These are phyloP conservation scores for Panaeolus cyanescens DNA, from an alignment of 768 basidiomycete genomes.

Conservation along the genomic window DNA sequence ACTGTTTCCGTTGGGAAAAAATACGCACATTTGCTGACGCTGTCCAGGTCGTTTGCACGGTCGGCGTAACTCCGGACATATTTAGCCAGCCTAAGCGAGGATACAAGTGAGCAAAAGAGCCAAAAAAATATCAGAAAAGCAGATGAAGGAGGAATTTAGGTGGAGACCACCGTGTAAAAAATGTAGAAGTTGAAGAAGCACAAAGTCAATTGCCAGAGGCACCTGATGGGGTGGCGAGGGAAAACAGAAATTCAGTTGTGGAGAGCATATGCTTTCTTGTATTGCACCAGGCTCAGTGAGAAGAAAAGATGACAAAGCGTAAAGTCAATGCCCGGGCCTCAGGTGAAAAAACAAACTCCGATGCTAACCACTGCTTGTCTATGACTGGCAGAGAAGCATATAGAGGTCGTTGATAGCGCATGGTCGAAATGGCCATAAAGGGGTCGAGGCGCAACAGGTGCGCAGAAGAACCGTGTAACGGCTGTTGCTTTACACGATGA, in stretches of 20 bases:
- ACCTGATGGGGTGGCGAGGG: neutral
- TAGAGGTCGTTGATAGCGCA: neutral
- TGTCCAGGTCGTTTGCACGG: constrained; percentile 68
- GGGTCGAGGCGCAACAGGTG: neutral
- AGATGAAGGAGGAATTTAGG: constrained; percentile 3
- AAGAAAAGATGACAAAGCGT: neutral
- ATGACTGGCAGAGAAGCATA: neutral
- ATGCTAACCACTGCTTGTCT: neutral
- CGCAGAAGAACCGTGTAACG: neutral
- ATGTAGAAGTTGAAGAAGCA: neutral
- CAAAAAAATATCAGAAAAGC: neutral
- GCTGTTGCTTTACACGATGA: constrained; percentile 1
- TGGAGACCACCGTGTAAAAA: neutral
- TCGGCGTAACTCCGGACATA: constrained; percentile 78
- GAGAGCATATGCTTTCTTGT: neutral
- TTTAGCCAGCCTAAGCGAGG: constrained; percentile 47
- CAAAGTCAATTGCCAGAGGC: neutral
- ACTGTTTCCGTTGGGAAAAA: neutral
- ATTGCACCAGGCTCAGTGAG: neutral
- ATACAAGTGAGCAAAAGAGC: constrained; percentile 3
- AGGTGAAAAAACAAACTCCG: neutral
- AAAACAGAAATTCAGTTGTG: neutral
- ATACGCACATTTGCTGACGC: constrained; percentile 67
- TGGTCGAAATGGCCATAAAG: constrained; percentile 1
- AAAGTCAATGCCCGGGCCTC: neutral